Conservation (phyloP, 345 rosid genomes). For the Gossypium australe region DNA sequence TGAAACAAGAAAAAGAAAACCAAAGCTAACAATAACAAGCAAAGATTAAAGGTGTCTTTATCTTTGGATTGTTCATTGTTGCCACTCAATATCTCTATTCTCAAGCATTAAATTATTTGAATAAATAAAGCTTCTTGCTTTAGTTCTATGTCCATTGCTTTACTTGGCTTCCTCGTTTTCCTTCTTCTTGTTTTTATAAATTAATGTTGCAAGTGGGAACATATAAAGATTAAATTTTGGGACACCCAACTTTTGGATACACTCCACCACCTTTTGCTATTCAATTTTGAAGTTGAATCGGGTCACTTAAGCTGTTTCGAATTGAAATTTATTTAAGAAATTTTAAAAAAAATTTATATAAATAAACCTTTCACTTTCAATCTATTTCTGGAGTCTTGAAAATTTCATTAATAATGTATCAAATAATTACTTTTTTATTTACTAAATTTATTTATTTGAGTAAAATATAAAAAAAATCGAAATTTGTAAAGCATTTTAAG, state of each 20-base stretch:
- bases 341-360: no score
- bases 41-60: slow-evolving; percentile 9
- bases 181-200: slow-evolving; percentile 24
- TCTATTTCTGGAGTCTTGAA: accelerated
- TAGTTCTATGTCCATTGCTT: no score
- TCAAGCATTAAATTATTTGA: background rate
- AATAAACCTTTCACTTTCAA: no score
- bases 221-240: background rate
- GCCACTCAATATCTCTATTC: background rate
- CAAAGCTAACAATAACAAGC: slow-evolving; percentile 8
- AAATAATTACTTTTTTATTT: no score
- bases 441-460: no score
- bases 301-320: no score
- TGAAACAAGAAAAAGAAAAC: background rate
- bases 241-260: slow-evolving; percentile 6
- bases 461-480: no score
- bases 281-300: no score
- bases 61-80: slow-evolving; percentile 14
- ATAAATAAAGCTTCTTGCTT: background rate
- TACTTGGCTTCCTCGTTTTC: slow-evolving; percentile 35
- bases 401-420: no score
- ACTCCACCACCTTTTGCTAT: slow-evolving; percentile 1
- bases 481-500: no score
- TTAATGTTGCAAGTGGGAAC: background rate
- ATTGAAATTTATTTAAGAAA: no score